A percentile compares a stretch with the other conserved stretches of the same genome.
These are phyloP conservation scores for Tolypocladium sp. DNA, from an alignment of 2,329 filamentous ascomycete species.

Conservation along the genomic window DNA sequence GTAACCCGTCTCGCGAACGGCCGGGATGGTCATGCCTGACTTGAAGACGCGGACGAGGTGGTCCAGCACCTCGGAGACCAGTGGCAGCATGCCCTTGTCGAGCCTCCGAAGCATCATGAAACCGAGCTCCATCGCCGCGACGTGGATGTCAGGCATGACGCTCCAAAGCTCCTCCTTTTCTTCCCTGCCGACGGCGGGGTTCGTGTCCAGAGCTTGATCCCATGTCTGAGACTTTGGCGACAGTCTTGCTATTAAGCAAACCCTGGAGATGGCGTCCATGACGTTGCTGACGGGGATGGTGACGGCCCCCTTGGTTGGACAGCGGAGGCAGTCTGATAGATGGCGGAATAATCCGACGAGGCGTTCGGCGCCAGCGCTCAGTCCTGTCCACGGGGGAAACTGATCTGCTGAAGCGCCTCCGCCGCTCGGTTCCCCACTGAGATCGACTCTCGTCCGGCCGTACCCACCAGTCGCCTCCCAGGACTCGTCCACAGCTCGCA, in stretches of 20 bases:
- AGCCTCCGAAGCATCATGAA: slow-evolving; percentile 48
- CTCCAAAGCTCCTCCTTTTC: slow-evolving; percentile 75
- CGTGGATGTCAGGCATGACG: slow-evolving; percentile 64
- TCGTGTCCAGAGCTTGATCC: slow-evolving; percentile 50
- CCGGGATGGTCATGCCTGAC: slow-evolving; percentile 39
- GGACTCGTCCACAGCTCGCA: slow-evolving; percentile 71
- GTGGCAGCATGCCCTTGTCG: slow-evolving; percentile 44
- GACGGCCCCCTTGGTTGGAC: slow-evolving; percentile 56
- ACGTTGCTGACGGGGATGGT: slow-evolving; percentile 58
- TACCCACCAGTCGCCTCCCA: slow-evolving; percentile 62
- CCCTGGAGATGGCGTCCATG: slow-evolving; percentile 58
- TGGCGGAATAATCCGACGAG: slow-evolving; percentile 57
- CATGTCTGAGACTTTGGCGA: slow-evolving; percentile 35
- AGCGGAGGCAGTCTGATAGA: slow-evolving; percentile 53
- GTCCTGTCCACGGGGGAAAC: slow-evolving; percentile 63
- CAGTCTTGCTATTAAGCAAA: slow-evolving; percentile 56
- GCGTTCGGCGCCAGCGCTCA: slow-evolving; percentile 65
- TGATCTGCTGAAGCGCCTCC: slow-evolving; percentile 36
- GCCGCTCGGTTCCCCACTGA: slow-evolving; percentile 37
- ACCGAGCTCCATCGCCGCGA: slow-evolving; percentile 58
- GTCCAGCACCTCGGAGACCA: slow-evolving; percentile 58
- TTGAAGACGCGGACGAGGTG: slow-evolving; percentile 65
- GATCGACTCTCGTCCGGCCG: slow-evolving; percentile 28
- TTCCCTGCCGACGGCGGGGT: slow-evolving; percentile 65
- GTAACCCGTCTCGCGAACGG: slow-evolving; percentile 55